Evolutionary conservation across 73 alveolate species (phyloP).

Genomic region (Tetrahymena elliotti): DNA sequence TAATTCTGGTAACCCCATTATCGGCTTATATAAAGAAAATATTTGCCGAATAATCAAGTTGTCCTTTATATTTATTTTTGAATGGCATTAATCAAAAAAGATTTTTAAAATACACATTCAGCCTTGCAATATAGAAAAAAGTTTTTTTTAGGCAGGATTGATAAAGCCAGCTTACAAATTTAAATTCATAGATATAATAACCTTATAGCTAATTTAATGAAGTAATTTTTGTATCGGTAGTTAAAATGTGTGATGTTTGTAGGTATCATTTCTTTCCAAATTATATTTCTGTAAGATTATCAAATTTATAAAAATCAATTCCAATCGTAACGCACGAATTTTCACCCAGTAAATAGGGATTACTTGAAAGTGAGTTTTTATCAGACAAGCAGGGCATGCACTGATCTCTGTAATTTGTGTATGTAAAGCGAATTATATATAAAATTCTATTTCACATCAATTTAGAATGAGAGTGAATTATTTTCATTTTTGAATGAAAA

Average conservation of each 20-base stretch:
- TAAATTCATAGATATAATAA: not conserved
- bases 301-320: not conserved
- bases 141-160: no score
- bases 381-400: not conserved
- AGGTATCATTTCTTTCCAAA: not conserved
- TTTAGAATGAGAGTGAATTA: not conserved
- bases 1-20: not conserved
- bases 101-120: not conserved
- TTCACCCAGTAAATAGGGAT: not conserved
- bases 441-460: not conserved
- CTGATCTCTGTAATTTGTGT: not conserved
- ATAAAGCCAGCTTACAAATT: no score
- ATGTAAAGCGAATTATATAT: not conserved
- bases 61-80: not conserved
- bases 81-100: not conserved
- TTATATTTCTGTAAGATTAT: not conserved
- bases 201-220: not conserved
- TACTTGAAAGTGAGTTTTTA: not conserved
- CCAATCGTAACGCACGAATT: not conserved
- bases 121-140: not conserved
- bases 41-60: not conserved
- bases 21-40: not conserved
- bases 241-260: not conserved
- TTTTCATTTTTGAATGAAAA: no score
- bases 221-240: not conserved